Evolutionary conservation across 2,329 filamentous ascomycete genomes (phyloP), one percentile per base, ranked within the genome.

Genomic region (Saccharata proteae): DNA sequence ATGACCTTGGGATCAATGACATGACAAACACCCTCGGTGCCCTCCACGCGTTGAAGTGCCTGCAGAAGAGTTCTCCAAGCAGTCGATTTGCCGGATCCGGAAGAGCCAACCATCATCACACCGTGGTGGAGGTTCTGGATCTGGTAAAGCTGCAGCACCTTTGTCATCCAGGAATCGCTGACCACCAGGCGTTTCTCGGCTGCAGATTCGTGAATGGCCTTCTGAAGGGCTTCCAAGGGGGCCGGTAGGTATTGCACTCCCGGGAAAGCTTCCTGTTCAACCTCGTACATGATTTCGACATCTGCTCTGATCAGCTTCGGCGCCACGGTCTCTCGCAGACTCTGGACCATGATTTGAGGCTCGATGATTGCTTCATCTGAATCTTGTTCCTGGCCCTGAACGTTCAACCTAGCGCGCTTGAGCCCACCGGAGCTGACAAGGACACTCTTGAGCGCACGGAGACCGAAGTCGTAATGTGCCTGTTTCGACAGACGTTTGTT

Each of bases 71-170:
- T 75, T 48, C 82, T 85, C 90, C 92, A 99, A 4, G 90, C 82
- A 2, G 81, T 77, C 23, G 90, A 94, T 61, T 99, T 99, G 51
- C 92, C 92, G 26, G 88, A 80, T n/a, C 92, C 90, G 17, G 92
- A 94, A 49, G 83, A 85, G 40, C 90, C 90, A 7, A 99, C 90
- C 90, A 98, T 96, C 92, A 99, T 99, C 16, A 99, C 90, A 78
- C 90, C 90, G 45, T 99, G 90, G 49, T 99, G 90, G 36, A 98
- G 85, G 42, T 78, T 81, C 57, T 96, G 90, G 40, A 99, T 99
- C 55, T 99, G 90, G 54, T 93, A 96, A 3, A 98, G 71, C 55
- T 99, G 90, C 6, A 98, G 68, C 19, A 93, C 77, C 62, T 99
- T 99, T 36, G 83, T 90, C 74, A 96, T 85, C 92, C 92, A 99